Percentiles rank a stretch among this genome's conserved stretches.
Evolutionary conservation across 2,329 filamentous ascomycete genomes (phyloP).

Genomic region (Pseudogymnoascus sp.): DNA sequence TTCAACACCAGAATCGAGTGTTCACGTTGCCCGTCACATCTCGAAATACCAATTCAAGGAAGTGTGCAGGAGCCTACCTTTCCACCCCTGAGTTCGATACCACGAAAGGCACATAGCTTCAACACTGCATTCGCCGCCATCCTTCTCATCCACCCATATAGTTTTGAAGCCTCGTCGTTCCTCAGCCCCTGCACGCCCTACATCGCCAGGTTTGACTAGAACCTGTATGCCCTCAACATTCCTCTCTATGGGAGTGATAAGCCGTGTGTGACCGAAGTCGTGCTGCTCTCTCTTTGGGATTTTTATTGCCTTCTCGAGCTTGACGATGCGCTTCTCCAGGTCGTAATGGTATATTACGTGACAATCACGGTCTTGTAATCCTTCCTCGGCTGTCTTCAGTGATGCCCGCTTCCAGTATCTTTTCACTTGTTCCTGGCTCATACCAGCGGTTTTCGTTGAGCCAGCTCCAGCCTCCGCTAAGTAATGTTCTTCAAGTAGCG

Average conservation of each 20-base stretch:
- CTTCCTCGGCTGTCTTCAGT: slow-evolving; percentile 72
- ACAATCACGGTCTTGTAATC: slow-evolving; percentile 78
- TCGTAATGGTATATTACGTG: slow-evolving; percentile 93
- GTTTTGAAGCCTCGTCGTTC: slow-evolving; percentile 59
- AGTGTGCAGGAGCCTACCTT: slow-evolving; percentile 42
- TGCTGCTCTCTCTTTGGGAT: slow-evolving; percentile 82
- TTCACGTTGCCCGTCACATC: background rate
- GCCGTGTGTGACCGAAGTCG: slow-evolving; percentile 78
- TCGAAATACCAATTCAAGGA: background rate
- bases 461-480: slow-evolving; percentile 47
- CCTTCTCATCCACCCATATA: slow-evolving; percentile 74
- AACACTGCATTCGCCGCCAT: slow-evolving; percentile 70
- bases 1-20: background rate
- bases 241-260: slow-evolving; percentile 68
- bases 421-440: slow-evolving; percentile 51
- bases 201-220: background rate
- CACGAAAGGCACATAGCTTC: slow-evolving; percentile 89
- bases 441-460: slow-evolving; percentile 23
- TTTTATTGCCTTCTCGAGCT: slow-evolving; percentile 77
- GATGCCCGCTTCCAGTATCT: slow-evolving; percentile 76
- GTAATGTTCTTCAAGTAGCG: slow-evolving; percentile 89
- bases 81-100: slow-evolving; percentile 76
- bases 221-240: slow-evolving; percentile 71
- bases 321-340: slow-evolving; percentile 84
- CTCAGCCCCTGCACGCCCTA: slow-evolving; percentile 36